Evolutionary conservation across 805 yeast species (phyloP), one percentile per base, ranked within the genome.

Genomic region (Barnettozyma siamensis): DNA sequence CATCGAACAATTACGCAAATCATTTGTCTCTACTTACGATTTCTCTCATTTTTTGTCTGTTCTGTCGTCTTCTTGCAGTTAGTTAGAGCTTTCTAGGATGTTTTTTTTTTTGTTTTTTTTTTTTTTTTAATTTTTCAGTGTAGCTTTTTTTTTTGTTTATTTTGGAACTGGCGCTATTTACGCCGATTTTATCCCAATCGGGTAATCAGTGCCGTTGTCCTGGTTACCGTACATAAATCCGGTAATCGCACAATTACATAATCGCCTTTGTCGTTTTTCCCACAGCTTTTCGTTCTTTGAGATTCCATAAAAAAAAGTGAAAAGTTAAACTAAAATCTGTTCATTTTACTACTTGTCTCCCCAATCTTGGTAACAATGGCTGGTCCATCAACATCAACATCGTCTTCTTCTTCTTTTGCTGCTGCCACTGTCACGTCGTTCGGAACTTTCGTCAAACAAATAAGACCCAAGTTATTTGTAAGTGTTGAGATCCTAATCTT

Each of bases 401-500:
- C n/a, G n/a, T n/a, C n/a, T n/a, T n/a, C n/a, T n/a, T n/a, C n/a
- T n/a, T n/a, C n/a, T 3, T 31, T 37, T 17, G 31, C 45, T 11
- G 29, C 36, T 12, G 33, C 43, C 11, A 9, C 38, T 19, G 26
- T 35, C 5, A 20, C 17, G 17, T 30, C 46, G 7, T 37, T 43
- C 18, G 41, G 43, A 3, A 20, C 38, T 8, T 43, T 43, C 26
- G 26, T 40, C 21, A 36, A 31, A 15, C 37, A 34, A 27, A 16
- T 43, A 9, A 43, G 29, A 34, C 46, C 46, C 7, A 43, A 37
- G 17, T 15, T 41, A 8, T 33, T 41, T 16, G 44, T 41, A 24
- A 33, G 44, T 41, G 10, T 15, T 15, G n/a, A n/a, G n/a, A n/a
- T n/a, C n/a, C n/a, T n/a, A n/a, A n/a, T n/a, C n/a, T 29, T 8